Evolutionary conservation across 805 yeast genomes (phyloP), one percentile per base, ranked within the genome.

Genomic region (Wickerhamomyces hampshirensis): DNA sequence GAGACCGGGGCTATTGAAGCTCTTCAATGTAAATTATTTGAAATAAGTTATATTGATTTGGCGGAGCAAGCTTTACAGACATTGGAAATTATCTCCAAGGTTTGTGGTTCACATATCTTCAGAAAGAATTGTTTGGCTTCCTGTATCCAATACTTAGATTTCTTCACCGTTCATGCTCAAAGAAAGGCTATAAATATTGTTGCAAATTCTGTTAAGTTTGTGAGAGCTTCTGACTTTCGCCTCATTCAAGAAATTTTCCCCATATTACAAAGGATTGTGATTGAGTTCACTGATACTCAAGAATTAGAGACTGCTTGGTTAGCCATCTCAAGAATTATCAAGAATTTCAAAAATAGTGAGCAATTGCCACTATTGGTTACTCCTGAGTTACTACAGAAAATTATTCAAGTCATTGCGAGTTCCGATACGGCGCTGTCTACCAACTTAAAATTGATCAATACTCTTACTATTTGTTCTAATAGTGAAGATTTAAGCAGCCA

Each of bases 41-140:
- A 86, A 43, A 80, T 91, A 13, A 77, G 79, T 37, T 89, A 76
- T 53, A 89, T 91, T 36, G 98, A 91, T 55, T 65, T 91, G 36
- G 95, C 96, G 0, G 98, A 91, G 54, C 96, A 89, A 59, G 87
- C 88, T 0, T 60, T 88, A 28, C 89, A 81, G 51, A 77, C 89
- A 0, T 61, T 83, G 31, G 89, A 81, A 52, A 66, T 75, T 56
- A 75, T 83, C 12, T 76, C 88, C 1, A 62, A 79, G 39, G 29
- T 44, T n/a, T 63, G 71, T 16, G 74, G 80, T 2, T 55, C 60
- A 28, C 69, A 65, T 19, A 66, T 85, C 11, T 60, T 86, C 27
- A 56, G 66, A 15, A 71, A 75, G 37, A 80, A 82, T 26, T 81
- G 88, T 7, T 56, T 89, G 7, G 60, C 67, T 6, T 75, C 84